Evolutionary conservation across 2,329 filamentous ascomycete genomes (phyloP), one percentile per base, ranked within the genome.

Genomic region (Leptographium procerum): DNA sequence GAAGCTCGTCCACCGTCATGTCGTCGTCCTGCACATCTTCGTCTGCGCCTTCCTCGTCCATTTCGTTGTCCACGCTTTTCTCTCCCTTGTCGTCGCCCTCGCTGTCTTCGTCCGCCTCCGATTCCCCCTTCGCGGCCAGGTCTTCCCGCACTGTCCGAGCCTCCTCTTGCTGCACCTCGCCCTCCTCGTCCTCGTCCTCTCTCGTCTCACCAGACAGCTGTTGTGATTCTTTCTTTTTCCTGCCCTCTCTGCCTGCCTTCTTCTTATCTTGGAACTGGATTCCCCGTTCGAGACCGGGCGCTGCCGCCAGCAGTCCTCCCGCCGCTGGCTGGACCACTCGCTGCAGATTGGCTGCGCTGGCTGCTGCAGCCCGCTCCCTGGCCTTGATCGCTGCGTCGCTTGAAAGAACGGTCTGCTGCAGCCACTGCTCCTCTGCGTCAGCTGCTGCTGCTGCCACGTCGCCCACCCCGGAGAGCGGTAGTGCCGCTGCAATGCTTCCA

Each of bases 401-500:
- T 69, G 76, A 72, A 33, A 60, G 45, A 9, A 60, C 58, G 2
- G 62, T 68, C 73, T 57, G 63, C 66, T 61, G 62, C 62, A 71
- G 58, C 80, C 78, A 43, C 77, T 75, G 54, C 80, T 76, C 22
- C 66, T 92, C 85, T 54, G 91, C 88, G 69, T 96, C 92, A 56
- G 90, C 77, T 5, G 88, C 89, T 31, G 91, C 90, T 11, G 91
- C 86, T 2, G 89, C 88, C 69, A 95, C 89, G 26, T 96, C 87
- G 1, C 85, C 84, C 61, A 96, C 91, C 16, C 97, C 73, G 1
- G 91, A 87, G 72, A 97, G 96, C 0, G 92, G 92, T 60, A 96
- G 95, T 74, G 95, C 96, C 0, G 92, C 92, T 9, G 91, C 90
- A 40, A 88, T 31, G 47, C 45, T 19, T 24, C 36, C 34, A 13